Percentiles rank a stretch among this genome's conserved stretches.
phyloP scores from a whole-genome alignment of 1,284 basidiomycete species.

The Microbotryum violaceum region DNA sequence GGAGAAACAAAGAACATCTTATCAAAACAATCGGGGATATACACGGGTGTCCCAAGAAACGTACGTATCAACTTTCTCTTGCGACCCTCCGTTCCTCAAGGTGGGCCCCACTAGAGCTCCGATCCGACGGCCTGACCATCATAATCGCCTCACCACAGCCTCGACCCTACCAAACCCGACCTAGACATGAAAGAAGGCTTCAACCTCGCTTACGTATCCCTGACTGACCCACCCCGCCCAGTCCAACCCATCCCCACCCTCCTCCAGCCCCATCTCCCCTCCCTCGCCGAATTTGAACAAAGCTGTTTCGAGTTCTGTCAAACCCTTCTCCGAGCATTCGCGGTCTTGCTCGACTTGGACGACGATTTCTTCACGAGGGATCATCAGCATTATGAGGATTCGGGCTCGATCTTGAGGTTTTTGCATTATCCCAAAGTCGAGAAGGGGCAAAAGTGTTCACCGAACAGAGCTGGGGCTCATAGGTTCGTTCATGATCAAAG shows the following conservation, averaged over 20 bases:
- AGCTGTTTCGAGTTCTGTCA: constrained; percentile 28
- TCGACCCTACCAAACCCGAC: constrained; percentile 20
- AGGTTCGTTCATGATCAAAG: neutral
- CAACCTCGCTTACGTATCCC: constrained; percentile 16
- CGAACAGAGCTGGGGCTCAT: constrained; percentile 27
- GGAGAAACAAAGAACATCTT: constrained; percentile 17
- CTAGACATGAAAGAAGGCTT: constrained; percentile 30
- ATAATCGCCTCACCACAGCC: constrained; percentile 1
- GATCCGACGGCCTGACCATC: neutral
- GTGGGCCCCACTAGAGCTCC: neutral
- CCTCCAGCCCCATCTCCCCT: constrained; percentile 2
- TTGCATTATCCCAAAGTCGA: constrained; percentile 25
- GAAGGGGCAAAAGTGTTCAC: constrained; percentile 3
- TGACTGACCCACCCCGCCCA: neutral
- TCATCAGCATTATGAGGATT: constrained; percentile 6
- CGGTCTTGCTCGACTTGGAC: constrained; percentile 16
- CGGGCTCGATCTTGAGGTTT: constrained; percentile 24
- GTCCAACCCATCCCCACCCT: constrained; percentile 19
- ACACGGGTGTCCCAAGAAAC: constrained; percentile 22
- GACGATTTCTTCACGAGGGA: constrained; percentile 16
- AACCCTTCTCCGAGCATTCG: constrained; percentile 22
- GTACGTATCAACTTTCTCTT: neutral
- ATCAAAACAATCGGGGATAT: constrained; percentile 24
- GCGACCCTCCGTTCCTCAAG: neutral
- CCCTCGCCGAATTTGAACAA: constrained; percentile 16